phyloP scores from a whole-genome alignment of 1,139 yeast species.

The Hansenula anomala region DNA sequence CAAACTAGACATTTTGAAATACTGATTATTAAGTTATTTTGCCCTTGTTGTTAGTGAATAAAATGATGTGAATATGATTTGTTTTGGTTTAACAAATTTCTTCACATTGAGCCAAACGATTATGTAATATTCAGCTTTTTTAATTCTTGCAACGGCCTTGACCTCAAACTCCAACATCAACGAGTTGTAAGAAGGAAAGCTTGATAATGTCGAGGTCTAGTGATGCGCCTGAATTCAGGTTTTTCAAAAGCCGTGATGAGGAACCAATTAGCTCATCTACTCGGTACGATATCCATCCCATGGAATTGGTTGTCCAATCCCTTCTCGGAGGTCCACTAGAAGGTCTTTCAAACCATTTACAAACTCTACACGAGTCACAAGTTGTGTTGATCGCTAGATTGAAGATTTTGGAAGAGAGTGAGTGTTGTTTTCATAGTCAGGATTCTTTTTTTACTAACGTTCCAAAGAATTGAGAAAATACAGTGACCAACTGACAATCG shows the following conservation, averaged over 20 bases:
- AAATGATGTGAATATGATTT: not conserved
- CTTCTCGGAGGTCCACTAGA: conserved; percentile 51
- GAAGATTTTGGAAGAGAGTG: conserved; percentile 23
- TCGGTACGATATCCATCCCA: conserved; percentile 40
- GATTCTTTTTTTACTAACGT: not conserved
- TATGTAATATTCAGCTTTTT: too few species aligned
- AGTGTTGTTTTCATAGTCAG: not conserved
- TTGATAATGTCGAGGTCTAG: not conserved
- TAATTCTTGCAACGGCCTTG: too few species aligned
- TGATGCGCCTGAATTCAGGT: not conserved
- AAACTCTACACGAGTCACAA: conserved; percentile 53
- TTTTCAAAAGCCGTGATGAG: not conserved
- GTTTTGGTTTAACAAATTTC: not conserved
- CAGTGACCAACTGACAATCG: conserved; percentile 10
- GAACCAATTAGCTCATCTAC: not conserved
- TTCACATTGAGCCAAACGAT: too few species aligned
- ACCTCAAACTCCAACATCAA: too few species aligned
- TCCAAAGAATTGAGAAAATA: conserved; percentile 10
- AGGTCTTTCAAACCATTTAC: conserved; percentile 43
- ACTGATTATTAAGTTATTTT: not conserved
- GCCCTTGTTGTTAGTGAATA: too few species aligned
- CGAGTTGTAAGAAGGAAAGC: too few species aligned
- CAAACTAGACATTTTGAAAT: conserved; percentile 16
- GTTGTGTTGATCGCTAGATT: conserved; percentile 46
- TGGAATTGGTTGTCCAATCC: conserved; percentile 53